phyloP scores from a whole-genome alignment of 139 green algal species.

The Gonium pectorale region DNA sequence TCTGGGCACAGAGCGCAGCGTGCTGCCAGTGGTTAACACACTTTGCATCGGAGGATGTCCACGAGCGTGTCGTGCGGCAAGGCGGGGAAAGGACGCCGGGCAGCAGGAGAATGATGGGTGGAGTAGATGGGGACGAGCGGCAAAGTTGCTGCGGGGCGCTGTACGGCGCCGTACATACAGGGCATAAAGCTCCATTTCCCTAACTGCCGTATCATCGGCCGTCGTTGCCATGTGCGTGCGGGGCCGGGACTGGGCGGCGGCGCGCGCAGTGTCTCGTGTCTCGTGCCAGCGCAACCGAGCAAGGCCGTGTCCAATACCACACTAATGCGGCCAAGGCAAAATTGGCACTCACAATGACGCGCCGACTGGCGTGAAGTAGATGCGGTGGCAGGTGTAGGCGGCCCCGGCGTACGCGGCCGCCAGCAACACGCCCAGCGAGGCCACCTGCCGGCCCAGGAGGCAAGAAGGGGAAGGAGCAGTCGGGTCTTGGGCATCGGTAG shows the following conservation, averaged over 20 bases:
- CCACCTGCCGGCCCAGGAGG: background rate
- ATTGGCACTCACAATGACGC: constrained; percentile 36
- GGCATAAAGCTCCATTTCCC: background rate
- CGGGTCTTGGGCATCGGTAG: background rate
- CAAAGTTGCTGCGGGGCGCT: too few relatives aligned
- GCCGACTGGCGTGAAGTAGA: background rate
- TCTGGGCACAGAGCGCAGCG: too few relatives aligned
- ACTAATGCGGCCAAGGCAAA: background rate
- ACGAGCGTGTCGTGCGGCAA: too few relatives aligned
- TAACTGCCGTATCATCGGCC: background rate
- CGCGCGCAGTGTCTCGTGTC: background rate
- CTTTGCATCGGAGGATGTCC: too few relatives aligned
- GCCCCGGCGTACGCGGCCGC: background rate
- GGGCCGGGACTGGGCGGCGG: too few relatives aligned
- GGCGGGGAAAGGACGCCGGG: background rate
- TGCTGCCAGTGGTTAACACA: too few relatives aligned
- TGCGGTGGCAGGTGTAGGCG: constrained; percentile 22
- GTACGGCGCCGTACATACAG: background rate
- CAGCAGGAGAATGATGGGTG: background rate
- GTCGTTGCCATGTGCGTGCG: background rate
- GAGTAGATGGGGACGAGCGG: too few relatives aligned
- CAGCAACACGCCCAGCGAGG: background rate
- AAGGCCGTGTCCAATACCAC: background rate
- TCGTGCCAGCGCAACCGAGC: too few relatives aligned
- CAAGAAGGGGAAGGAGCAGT: background rate